Base-by-base conservation (phyloP, 164 flowering plant species). In the Umbellularia californica region DNA sequence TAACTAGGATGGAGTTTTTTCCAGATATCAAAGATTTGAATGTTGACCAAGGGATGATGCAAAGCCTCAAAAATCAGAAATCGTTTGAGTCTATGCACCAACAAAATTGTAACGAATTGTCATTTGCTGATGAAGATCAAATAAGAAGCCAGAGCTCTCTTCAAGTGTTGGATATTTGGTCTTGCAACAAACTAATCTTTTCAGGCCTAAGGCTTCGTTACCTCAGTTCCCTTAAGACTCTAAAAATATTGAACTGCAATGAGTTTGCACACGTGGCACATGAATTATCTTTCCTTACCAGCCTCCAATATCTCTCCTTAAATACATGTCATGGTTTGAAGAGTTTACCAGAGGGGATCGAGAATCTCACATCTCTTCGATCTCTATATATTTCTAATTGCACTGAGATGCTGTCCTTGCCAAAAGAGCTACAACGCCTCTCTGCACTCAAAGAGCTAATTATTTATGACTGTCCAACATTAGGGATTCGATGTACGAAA, bases 181-280 rank as follows among this genome's bases (percentile, higher is more conserved):
- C 0, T 1, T 13, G 60, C 58, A n/a, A 70, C 25, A 19, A 73
- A 14, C 75, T 77, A 2, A 0, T 27, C 6, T 35, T 23, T 63
- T 63, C 73, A 60, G 63, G 79, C n/a, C 2, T 41, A 4, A 72
- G 71, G 1, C 25, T 80, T n/a, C 50, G 28, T 27, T 75, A 65
- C 50, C 76, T 65, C 69, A 62, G 35, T 0, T 4, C 35, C 22
- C 71, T 77, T 50, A 33, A 52, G 58, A 5, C 0, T 13, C 24
- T 80, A 55, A 62, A 23, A 28, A 74, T 77, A 17, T 28, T 0
- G 4, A 13, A 11, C 0, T 20, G 66, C 50, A 15, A 9, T 11
- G 14, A 27, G 2, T 68, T 72, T 13, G 30, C 25, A 3, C 11
- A 50, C n/a, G 12, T 72, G 20, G 20, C 28, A 66, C 2, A 14